Evolutionary conservation across 176 grass and related monocot species (phyloP).

Genomic region (Ananas comosus): DNA sequence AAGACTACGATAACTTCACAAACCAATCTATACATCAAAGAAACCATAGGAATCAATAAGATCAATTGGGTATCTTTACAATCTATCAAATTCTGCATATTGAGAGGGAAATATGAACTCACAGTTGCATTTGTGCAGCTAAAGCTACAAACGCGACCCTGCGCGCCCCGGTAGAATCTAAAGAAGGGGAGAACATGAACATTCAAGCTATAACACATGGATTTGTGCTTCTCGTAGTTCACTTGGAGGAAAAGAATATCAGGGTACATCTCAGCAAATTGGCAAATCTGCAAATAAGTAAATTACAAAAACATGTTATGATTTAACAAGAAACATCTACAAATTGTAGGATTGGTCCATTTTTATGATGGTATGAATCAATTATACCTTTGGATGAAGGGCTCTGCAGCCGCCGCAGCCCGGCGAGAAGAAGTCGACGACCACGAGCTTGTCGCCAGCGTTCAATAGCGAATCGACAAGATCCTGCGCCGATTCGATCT

Average conservation of each 20-base stretch:
- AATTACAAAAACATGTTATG: neutral
- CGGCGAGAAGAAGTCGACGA: slow-evolving; percentile 68
- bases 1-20: neutral
- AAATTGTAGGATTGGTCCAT: too few relatives aligned
- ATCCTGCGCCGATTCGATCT: slow-evolving; percentile 46
- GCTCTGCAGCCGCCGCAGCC: slow-evolving; percentile 47
- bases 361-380: neutral
- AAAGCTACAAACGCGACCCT: slow-evolving; percentile 80
- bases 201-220: slow-evolving; percentile 86
- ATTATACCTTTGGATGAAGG: neutral
- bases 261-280: slow-evolving; percentile 64
- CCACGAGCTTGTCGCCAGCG: slow-evolving; percentile 50
- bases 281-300: slow-evolving; percentile 54
- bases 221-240: slow-evolving; percentile 87
- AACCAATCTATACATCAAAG: neutral
- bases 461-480: slow-evolving; percentile 39
- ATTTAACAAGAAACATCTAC: neutral
- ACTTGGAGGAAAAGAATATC: slow-evolving; percentile 79
- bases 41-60: neutral
- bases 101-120: slow-evolving; percentile 16
- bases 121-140: slow-evolving; percentile 96
- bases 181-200: slow-evolving; percentile 97
- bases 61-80: neutral
- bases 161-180: slow-evolving; percentile 80
- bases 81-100: neutral